phyloP scores from a whole-genome alignment of 768 basidiomycete species.

The Infundibulicybe gibba region DNA sequence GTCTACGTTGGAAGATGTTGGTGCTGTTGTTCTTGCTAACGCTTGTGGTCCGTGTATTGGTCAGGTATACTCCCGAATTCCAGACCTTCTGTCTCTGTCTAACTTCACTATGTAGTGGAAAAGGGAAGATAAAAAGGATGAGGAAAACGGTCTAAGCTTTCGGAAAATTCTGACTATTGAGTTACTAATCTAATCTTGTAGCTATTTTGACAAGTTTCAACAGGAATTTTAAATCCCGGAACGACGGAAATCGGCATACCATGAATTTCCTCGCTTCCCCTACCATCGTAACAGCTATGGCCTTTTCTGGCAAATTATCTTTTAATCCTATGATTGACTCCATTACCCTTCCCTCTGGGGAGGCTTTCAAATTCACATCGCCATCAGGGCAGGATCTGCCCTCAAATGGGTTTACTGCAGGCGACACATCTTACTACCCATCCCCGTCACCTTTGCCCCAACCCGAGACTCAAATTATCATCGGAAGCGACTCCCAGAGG shows the following conservation, averaged over 20 bases:
- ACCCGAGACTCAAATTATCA: conserved; percentile 73
- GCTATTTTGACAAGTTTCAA: conserved; percentile 98
- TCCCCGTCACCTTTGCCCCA: conserved; percentile 66
- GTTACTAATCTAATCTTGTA: conserved; percentile 23
- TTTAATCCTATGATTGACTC: conserved; percentile 92
- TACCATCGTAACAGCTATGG: conserved; percentile 95
- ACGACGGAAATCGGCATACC: conserved; percentile 91
- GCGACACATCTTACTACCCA: conserved; percentile 76
- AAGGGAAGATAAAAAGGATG: conserved; percentile 78
- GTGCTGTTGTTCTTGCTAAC: conserved; percentile 94
- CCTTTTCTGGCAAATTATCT: conserved; percentile 88
- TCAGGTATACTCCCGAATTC: conserved; percentile 46
- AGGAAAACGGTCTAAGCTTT: conserved; percentile 76
- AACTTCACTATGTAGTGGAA: conserved; percentile 66
- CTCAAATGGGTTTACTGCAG: conserved; percentile 73
- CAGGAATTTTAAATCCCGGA: conserved; percentile 84
- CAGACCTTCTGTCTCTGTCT: not conserved
- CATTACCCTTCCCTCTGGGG: conserved; percentile 61
- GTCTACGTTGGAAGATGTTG: conserved; percentile 75
- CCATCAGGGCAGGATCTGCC: conserved; percentile 88
- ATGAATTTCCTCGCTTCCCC: conserved; percentile 99
- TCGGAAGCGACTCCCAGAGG: conserved; percentile 75
- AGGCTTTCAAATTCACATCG: conserved; percentile 78
- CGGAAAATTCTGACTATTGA: conserved; percentile 1
- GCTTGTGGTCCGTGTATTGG: conserved; percentile 99